Conservation (phyloP, 441 rosid species). For the Adansonia rubrostipa region DNA sequence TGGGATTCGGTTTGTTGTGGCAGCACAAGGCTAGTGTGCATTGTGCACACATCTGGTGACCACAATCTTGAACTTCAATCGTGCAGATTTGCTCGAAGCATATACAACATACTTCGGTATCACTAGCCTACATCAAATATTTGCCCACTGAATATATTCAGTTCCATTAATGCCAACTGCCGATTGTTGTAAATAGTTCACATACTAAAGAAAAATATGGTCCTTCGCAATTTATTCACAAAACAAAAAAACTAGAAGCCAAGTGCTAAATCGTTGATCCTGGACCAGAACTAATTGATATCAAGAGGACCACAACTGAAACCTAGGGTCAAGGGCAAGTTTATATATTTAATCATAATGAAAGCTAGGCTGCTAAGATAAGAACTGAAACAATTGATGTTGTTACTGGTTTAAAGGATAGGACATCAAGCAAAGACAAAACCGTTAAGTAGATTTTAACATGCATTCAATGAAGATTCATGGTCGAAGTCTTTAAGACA, state of each 20-base stretch:
- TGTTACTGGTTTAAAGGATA: not conserved
- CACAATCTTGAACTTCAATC: slow-evolving; percentile 86
- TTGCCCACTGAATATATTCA: not conserved
- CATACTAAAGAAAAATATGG: not conserved
- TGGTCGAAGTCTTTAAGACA: not conserved
- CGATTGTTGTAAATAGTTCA: slow-evolving; percentile 2
- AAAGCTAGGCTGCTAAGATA: not conserved
- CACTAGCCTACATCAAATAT: slow-evolving; percentile 62
- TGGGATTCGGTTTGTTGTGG: slow-evolving; percentile 96
- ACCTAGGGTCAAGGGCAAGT: not conserved
- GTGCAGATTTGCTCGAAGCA: slow-evolving; percentile 96
- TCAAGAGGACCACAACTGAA: not conserved
- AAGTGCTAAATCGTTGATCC: not conserved
- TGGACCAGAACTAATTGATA: not conserved
- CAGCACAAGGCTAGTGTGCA: slow-evolving; percentile 96
- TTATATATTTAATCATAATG: not conserved
- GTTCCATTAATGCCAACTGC: not conserved
- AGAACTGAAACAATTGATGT: not conserved
- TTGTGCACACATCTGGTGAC: slow-evolving; percentile 99
- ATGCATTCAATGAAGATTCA: too few relatives aligned
- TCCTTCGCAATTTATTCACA: not conserved
- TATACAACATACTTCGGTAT: slow-evolving; percentile 85
- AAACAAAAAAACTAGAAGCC: not conserved
- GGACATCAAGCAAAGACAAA: not conserved
- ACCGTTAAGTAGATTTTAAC: not conserved